phyloP scores from a whole-genome alignment of 192 early-diverging fungal genomes.

The Backusella parvicylindrica region DNA sequence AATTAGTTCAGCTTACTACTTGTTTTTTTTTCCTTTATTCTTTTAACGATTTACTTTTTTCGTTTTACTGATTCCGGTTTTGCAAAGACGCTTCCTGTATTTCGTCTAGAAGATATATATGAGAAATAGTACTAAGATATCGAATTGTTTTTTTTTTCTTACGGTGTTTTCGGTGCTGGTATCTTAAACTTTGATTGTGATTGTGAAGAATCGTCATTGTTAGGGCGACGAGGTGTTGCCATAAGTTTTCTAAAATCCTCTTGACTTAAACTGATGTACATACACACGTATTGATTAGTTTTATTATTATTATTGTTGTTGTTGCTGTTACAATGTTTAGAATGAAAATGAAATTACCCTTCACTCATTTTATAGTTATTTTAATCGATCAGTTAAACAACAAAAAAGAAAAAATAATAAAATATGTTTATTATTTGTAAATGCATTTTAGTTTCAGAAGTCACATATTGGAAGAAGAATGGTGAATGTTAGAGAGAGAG shows the following conservation, averaged over 20 bases:
- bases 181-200: constrained; percentile 31
- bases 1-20: neutral
- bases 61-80: constrained; percentile 41
- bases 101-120: constrained; percentile 24
- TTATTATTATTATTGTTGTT: neutral
- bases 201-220: constrained; percentile 26
- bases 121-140: neutral
- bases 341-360: neutral
- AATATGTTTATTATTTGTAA: neutral
- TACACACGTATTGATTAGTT: neutral
- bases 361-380: constrained; percentile 7
- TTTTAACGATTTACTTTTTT: constrained; percentile 38
- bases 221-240: constrained; percentile 57
- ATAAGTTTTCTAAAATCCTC: constrained; percentile 80
- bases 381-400: neutral
- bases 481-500: too few species aligned
- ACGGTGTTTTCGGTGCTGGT: constrained; percentile 31
- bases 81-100: constrained; percentile 39
- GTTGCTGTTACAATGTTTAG: too few species aligned
- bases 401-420: neutral
- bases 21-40: neutral
- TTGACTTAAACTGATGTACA: constrained; percentile 53
- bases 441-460: neutral
- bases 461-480: too few species aligned
- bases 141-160: constrained; percentile 4